Base-by-base conservation (phyloP, 208 protist genomes). In the Angomonas ambiguus region DNA sequence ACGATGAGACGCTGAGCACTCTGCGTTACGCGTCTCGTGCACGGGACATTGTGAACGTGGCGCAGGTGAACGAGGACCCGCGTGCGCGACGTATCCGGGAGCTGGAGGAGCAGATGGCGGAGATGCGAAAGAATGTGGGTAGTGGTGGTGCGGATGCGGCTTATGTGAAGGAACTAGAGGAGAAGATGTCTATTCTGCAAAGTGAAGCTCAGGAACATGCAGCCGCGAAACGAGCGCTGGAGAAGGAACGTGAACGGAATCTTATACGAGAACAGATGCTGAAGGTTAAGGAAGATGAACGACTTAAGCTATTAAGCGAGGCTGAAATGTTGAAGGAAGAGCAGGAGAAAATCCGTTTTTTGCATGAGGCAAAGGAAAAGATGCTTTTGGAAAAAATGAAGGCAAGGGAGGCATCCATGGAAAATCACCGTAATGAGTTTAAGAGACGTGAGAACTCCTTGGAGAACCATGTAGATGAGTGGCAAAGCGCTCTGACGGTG, bases 1-100 rank as follows among this genome's bases (percentile, higher is more conserved):
- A 84, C 49, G 67, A 76, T 4, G 89, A 95, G 76, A 80, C 84
- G 32, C 67, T 92, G 34, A 84, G 67, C 61, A 95, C 89, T 4
- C 76, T 95, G 51, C 85, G 88, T 51, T 94, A 92, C 65, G 83
- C 87, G 2, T 79, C 64, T 13, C 68, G 71, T 24, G 80, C 80
- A 16, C 57, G 69, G 18, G 80, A 75, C 51, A 86, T 86, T 74
- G 71, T 81, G 18, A 86, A 86, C 42, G 48, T 70, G 18, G 63
- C 70, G 51, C 62, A 70, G 55, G 69, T 77, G 32, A 86, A 86
- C 63, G 73, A 81, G 57, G 80, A 85, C 72, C 76, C 76, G 53
- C 67, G 71, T n/a, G 76, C 71, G 27, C 60, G 69, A 41, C 71
- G 68, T 22, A 78, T 82, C 59, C 71, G 72, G 31, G 76, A 82